Percentiles rank a stretch among this genome's conserved stretches.
Conservation (phyloP, 2,329 filamentous ascomycete species). For the Colletotrichum cuscutae region DNA sequence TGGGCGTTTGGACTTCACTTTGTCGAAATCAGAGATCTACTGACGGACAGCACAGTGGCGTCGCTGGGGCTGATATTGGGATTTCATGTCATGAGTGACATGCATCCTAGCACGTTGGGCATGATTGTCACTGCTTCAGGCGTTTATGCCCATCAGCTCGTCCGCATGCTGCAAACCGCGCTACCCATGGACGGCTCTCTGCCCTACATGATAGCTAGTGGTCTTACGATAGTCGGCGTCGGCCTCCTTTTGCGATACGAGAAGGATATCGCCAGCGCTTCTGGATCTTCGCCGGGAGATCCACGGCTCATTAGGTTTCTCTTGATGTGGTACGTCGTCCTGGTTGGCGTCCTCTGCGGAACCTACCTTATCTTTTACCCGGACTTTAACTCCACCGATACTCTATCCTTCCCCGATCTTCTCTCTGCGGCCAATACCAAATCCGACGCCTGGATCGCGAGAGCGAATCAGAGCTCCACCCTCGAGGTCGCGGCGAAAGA, state of each 20-base stretch:
- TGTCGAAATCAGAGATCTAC: slow-evolving; percentile 42
- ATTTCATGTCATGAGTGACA: slow-evolving; percentile 40
- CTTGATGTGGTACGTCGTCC: slow-evolving; percentile 24
- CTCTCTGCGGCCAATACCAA: slow-evolving; percentile 26
- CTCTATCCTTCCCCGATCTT: slow-evolving; percentile 15
- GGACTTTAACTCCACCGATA: slow-evolving; percentile 2
- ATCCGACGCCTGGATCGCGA: slow-evolving; percentile 35
- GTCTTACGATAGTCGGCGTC: slow-evolving; percentile 21
- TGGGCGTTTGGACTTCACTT: slow-evolving; percentile 44
- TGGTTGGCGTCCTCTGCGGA: slow-evolving; percentile 28
- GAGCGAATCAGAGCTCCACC: slow-evolving; percentile 37
- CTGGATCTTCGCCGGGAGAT: background rate
- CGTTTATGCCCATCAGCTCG: slow-evolving; percentile 39
- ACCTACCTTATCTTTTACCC: slow-evolving; percentile 31
- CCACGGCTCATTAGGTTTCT: slow-evolving; percentile 21
- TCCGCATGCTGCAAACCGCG: slow-evolving; percentile 10
- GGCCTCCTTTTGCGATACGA: slow-evolving; percentile 35
- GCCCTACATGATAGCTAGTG: slow-evolving; percentile 12
- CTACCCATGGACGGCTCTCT: slow-evolving; percentile 12
- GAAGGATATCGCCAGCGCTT: slow-evolving; percentile 16
- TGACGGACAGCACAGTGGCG: slow-evolving; percentile 42
- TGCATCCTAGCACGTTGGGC: slow-evolving; percentile 42
- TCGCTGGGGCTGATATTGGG: slow-evolving; percentile 39
- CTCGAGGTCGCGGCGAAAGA: slow-evolving; percentile 49
- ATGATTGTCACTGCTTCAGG: slow-evolving; percentile 39